phyloP scores from a whole-genome alignment of 2,329 filamentous ascomycete species.

The Cordyceps cateniannulata region DNA sequence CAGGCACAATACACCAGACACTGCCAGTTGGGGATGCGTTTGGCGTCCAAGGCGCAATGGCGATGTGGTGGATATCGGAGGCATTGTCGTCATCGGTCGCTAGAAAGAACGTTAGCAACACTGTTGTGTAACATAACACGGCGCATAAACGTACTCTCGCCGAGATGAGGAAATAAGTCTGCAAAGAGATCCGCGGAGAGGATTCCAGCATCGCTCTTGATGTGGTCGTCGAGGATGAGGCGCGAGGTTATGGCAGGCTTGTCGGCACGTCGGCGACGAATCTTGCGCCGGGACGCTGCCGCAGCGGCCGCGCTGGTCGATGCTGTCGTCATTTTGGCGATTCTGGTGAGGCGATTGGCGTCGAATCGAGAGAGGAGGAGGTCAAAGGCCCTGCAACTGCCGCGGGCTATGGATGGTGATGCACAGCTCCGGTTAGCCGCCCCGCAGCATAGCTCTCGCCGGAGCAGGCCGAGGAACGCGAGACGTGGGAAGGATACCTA shows the following conservation, averaged over 20 bases:
- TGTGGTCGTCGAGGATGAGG: conserved; percentile 75
- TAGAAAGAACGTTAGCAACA: conserved; percentile 15
- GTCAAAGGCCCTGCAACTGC: not conserved
- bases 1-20: conserved; percentile 80
- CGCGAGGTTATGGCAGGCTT: conserved; percentile 73
- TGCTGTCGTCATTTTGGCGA: conserved; percentile 14
- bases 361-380: not conserved
- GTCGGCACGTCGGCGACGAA: conserved; percentile 54
- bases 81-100: conserved; percentile 29
- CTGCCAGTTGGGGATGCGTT: conserved; percentile 51
- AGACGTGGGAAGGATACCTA: not conserved
- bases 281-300: conserved; percentile 31
- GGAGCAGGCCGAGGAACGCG: conserved; percentile 10
- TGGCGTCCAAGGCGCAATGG: conserved; percentile 68
- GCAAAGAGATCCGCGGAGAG: conserved; percentile 80
- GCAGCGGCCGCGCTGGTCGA: conserved; percentile 20
- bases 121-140: not conserved
- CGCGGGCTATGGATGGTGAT: not conserved
- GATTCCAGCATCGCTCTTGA: conserved; percentile 79
- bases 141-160: conserved; percentile 38
- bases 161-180: conserved; percentile 66
- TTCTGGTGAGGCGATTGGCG: conserved; percentile 5
- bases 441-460: conserved; percentile 11
- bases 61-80: conserved; percentile 53
- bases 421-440: conserved; percentile 9